These are phyloP conservation scores for Cordyceps pruinosa DNA, from an alignment of 2,329 filamentous ascomycete species.

Conservation along the genomic window DNA sequence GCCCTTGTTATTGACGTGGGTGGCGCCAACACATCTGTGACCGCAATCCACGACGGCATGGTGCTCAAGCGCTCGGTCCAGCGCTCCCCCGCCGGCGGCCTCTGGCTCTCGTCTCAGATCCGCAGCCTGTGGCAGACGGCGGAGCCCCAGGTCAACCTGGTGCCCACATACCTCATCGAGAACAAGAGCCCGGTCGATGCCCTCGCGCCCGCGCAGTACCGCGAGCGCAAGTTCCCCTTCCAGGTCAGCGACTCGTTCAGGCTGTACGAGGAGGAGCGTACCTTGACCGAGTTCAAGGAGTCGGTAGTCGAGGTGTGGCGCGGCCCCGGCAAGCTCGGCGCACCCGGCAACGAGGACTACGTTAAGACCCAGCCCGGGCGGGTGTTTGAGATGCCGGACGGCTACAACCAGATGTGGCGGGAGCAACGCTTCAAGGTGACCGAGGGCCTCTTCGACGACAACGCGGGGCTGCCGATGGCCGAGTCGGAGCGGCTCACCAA, in stretches of 20 bases:
- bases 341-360: slow-evolving; percentile 67
- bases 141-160: slow-evolving; percentile 63
- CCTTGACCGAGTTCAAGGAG: slow-evolving; percentile 95
- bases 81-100: slow-evolving; percentile 75
- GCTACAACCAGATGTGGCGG: slow-evolving; percentile 91
- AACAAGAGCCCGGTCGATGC: slow-evolving; percentile 87
- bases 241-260: slow-evolving; percentile 65
- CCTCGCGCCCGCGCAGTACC: slow-evolving; percentile 68
- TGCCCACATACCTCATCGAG: slow-evolving; percentile 81
- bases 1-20: slow-evolving; percentile 90
- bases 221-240: slow-evolving; percentile 61
- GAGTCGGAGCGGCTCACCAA: slow-evolving; percentile 49
- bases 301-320: slow-evolving; percentile 92
- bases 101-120: slow-evolving; percentile 86
- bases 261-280: slow-evolving; percentile 80
- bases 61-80: slow-evolving; percentile 86
- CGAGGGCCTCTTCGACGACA: slow-evolving; percentile 87
- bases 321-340: slow-evolving; percentile 61
- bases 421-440: slow-evolving; percentile 78
- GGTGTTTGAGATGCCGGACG: slow-evolving; percentile 95
- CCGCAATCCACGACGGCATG: slow-evolving; percentile 89
- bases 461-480: slow-evolving; percentile 54
- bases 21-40: slow-evolving; percentile 80
- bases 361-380: slow-evolving; percentile 68
- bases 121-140: slow-evolving; percentile 68